These are phyloP conservation scores for Erucastrum elatum DNA, from an alignment of 345 rosid species.

Conservation along the genomic window DNA sequence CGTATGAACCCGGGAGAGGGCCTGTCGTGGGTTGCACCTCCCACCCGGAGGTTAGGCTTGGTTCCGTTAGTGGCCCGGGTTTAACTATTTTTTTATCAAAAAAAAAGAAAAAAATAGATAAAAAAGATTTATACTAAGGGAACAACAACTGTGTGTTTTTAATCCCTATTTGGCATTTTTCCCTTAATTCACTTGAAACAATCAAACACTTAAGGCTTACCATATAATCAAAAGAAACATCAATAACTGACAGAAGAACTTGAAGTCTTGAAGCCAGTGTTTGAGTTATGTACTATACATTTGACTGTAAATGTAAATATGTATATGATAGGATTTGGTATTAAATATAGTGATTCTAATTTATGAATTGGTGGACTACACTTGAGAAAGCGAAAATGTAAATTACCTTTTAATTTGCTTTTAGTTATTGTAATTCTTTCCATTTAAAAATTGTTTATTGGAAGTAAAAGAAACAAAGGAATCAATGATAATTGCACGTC, in stretches of 20 bases:
- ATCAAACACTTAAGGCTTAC: background rate
- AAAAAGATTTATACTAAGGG: too few species aligned
- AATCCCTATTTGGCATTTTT: too few species aligned
- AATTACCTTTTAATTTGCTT: conserved; percentile 23
- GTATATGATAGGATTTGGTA: background rate
- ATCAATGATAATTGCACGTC: conserved; percentile 39
- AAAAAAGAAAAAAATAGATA: too few species aligned
- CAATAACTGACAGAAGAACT: background rate
- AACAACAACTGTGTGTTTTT: too few species aligned
- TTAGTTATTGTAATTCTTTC: conserved; percentile 11
- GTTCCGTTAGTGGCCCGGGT: too few species aligned
- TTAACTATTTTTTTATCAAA: too few species aligned
- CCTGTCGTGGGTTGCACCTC: too few species aligned
- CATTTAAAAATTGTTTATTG: background rate
- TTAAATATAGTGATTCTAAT: conserved; percentile 13
- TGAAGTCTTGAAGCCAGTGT: background rate
- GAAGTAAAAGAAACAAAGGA: conserved; percentile 17
- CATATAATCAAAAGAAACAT: background rate
- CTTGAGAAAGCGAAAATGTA: conserved; percentile 33
- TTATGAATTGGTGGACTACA: conserved; percentile 32
- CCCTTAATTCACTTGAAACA: background rate
- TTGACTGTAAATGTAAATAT: background rate
- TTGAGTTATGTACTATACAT: background rate
- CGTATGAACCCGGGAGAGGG: too few species aligned
- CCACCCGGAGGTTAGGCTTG: too few species aligned